phyloP scores from a whole-genome alignment of 1,284 basidiomycete species.

The Melanopsichium pennsylvanicum region DNA sequence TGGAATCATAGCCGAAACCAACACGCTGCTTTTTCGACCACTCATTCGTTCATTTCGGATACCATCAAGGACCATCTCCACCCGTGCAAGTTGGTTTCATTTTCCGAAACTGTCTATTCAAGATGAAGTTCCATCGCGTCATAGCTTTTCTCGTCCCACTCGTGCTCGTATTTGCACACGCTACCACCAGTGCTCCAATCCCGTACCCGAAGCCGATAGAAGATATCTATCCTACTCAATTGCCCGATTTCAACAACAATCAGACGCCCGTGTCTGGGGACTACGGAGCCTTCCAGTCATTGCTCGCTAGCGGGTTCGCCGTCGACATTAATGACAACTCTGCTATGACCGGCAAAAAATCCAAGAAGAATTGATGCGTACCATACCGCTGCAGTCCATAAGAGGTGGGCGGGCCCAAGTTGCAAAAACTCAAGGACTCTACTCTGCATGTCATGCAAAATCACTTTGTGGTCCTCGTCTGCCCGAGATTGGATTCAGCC shows the following conservation, averaged over 20 bases:
- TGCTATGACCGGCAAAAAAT: conserved; percentile 3
- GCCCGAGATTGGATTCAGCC: no score
- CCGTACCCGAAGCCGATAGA: conserved; percentile 35
- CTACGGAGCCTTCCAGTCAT: neutral
- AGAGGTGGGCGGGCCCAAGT: no score
- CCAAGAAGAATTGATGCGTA: conserved; percentile 1
- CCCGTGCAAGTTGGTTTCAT: neutral
- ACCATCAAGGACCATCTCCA: no score
- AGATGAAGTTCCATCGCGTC: conserved; percentile 16
- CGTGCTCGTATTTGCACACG: neutral
- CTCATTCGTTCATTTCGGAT: no score
- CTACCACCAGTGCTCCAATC: conserved; percentile 7
- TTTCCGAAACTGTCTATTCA: neutral
- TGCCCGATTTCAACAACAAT: conserved; percentile 7
- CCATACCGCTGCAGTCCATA: no score
- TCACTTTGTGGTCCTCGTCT: no score
- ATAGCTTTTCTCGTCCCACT: neutral
- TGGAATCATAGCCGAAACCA: neutral
- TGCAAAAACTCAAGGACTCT: no score
- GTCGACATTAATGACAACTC: conserved; percentile 30
- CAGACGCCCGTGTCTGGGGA: conserved; percentile 4
- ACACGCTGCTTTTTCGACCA: no score
- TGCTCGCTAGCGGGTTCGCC: conserved; percentile 13
- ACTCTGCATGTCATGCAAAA: no score
- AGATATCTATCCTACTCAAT: conserved; percentile 23